These are phyloP conservation scores for Ceratocystis huliohia DNA, from an alignment of 2,329 filamentous ascomycete genomes.

Conservation along the genomic window DNA sequence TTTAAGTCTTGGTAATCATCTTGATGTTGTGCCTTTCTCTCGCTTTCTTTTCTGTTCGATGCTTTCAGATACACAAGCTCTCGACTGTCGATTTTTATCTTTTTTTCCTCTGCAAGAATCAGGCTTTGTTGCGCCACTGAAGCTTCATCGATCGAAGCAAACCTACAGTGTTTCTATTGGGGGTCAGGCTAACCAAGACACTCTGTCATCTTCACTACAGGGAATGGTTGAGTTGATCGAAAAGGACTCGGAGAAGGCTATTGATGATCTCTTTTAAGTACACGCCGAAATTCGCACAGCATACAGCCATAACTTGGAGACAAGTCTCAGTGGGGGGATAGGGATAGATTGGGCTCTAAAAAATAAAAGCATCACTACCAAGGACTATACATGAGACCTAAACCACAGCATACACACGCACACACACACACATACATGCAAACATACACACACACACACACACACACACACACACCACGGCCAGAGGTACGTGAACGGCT, in stretches of 20 bases:
- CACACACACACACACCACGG: too few species aligned
- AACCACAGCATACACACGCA: too few species aligned
- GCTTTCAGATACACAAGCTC: neutral
- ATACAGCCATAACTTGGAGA: neutral
- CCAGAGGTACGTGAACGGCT: neutral
- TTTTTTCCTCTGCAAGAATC: neutral
- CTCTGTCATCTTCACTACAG: constrained; percentile 33
- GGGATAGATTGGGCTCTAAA: neutral
- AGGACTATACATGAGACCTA: neutral
- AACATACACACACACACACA: too few species aligned
- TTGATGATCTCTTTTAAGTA: constrained; percentile 65
- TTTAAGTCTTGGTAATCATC: constrained; percentile 5
- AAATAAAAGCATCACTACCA: neutral
- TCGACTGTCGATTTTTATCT: neutral
- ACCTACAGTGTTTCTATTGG: neutral
- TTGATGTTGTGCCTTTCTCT: neutral
- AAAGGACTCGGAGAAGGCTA: constrained; percentile 83
- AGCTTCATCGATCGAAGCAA: neutral
- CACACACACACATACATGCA: too few species aligned
- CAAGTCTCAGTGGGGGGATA: neutral
- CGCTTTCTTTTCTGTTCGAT: neutral
- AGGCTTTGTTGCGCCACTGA: neutral
- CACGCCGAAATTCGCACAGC: neutral
- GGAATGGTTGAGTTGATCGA: constrained; percentile 92
- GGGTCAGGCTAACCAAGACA: neutral